Base-by-base conservation (phyloP, 495 filamentous ascomycete genomes). In the Podospora pseudopauciseta region DNA sequence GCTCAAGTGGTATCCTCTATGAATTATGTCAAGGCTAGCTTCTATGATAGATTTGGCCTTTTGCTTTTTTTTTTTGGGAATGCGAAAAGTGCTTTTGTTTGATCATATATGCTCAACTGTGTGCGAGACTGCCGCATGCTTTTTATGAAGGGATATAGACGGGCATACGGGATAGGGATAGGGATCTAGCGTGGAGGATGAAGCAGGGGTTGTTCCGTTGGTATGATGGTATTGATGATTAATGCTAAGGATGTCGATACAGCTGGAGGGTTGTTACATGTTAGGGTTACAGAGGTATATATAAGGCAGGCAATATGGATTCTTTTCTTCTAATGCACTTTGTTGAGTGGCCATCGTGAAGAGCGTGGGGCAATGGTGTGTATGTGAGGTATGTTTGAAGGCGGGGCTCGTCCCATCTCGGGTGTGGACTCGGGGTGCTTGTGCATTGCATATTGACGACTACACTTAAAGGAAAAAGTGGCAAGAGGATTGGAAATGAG, bases 11-110 rank as follows among this genome's bases (percentile, higher is more conserved):
- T 54, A 19, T 16, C 54, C 23, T 30, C 39, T 49, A 49, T 49
- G 39, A 49, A 5, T 49, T 49, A 49, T 49, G 39, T 49, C 39
- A 49, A 49, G 39, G 39, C 39, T 49, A 49, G 39, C 39, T 49
- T 13, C 39, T 49, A 49, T 49, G 39, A 49, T 49, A 49, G 39
- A 49, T 49, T 49, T 60, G 39, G 56, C 56, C 56, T 59, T 59
- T 20, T 59, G 19, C 56, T 59, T 59, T 59, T 59, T 59, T 59
- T 59, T 59, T 59, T 59, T 27, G 13, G 56, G 26, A 59, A 59
- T 59, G 56, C 56, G 56, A 59, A 59, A 59, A 59, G 13, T 59
- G 56, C 7, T 49, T 49, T 49, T 23, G 26, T 20, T 59, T 16
- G 56, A 27, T 59, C 26, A 27, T 59, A 3, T 59, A 20, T 9